Conservation (phyloP, 257 asterid genomes). For the Linderniella brevidens region DNA sequence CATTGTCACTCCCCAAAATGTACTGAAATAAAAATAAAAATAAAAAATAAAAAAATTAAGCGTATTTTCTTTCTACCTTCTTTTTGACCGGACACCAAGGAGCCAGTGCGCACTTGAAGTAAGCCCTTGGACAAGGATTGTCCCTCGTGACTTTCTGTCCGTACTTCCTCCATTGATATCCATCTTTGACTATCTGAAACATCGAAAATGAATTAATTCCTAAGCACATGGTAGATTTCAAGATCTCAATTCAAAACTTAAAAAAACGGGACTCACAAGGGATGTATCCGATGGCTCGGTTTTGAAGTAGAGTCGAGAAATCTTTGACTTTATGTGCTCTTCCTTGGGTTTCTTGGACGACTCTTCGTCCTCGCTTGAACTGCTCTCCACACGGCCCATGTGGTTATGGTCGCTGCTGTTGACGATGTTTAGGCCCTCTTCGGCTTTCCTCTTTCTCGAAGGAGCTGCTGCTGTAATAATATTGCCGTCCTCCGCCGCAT, state of each 20-base stretch:
- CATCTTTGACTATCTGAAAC: slow-evolving; percentile 74
- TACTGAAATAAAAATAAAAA: neutral
- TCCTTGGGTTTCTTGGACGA: slow-evolving; percentile 33
- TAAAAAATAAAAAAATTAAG: no score
- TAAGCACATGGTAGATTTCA: neutral
- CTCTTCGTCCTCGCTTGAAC: slow-evolving; percentile 74
- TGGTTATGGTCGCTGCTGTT: slow-evolving; percentile 8
- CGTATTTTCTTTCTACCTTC: no score
- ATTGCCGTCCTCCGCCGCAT: no score
- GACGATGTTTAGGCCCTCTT: neutral
- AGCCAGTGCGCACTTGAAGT: slow-evolving; percentile 89
- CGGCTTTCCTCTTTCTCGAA: slow-evolving; percentile 41
- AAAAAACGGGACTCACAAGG: slow-evolving; percentile 44
- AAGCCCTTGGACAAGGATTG: slow-evolving; percentile 68
- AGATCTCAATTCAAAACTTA: neutral
- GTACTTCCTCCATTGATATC: slow-evolving; percentile 70
- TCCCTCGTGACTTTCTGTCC: slow-evolving; percentile 68
- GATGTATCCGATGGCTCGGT: slow-evolving; percentile 73
- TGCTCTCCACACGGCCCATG: slow-evolving; percentile 40
- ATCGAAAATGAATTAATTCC: neutral
- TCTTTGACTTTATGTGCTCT: slow-evolving; percentile 35
- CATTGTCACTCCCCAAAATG: no score
- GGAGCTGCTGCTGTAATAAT: neutral
- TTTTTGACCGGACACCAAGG: slow-evolving; percentile 90
- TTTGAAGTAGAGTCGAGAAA: slow-evolving; percentile 30